phyloP scores from a whole-genome alignment of 1,284 basidiomycete genomes.

The Malassezia vespertilionis region DNA sequence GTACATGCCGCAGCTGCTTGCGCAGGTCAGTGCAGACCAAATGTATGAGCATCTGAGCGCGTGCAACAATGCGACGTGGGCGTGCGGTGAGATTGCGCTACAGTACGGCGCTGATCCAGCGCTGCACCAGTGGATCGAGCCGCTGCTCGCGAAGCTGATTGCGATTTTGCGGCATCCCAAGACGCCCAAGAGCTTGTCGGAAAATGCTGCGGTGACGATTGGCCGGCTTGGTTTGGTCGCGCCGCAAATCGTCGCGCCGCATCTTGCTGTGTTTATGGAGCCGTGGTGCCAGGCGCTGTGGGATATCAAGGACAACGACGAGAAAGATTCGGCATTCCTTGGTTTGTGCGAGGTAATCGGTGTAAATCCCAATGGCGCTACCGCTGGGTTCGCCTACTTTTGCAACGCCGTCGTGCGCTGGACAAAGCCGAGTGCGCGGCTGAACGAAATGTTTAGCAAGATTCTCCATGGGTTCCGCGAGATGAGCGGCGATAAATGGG shows the following conservation, averaged over 20 bases:
- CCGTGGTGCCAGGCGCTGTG: slow-evolving; percentile 94
- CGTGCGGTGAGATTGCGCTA: slow-evolving; percentile 82
- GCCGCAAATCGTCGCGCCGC: slow-evolving; percentile 74
- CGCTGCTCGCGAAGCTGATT: slow-evolving; percentile 74
- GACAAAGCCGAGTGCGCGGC: slow-evolving; percentile 34
- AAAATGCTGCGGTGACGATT: slow-evolving; percentile 99
- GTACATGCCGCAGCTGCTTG: slow-evolving; percentile 79
- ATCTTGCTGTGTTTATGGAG: slow-evolving; percentile 78
- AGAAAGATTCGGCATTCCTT: slow-evolving; percentile 98
- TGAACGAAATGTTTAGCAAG: slow-evolving; percentile 47
- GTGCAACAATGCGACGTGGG: slow-evolving; percentile 99
- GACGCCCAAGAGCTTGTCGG: slow-evolving; percentile 82
- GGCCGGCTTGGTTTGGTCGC: slow-evolving; percentile 89
- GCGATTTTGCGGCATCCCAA: slow-evolving; percentile 82
- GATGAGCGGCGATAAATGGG: slow-evolving; percentile 61
- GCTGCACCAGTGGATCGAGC: slow-evolving; percentile 46
- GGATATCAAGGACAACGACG: slow-evolving; percentile 98
- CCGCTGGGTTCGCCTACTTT: slow-evolving; percentile 44
- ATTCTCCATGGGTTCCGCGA: slow-evolving; percentile 73
- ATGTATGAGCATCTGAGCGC: slow-evolving; percentile 86
- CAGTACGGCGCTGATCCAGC: slow-evolving; percentile 49
- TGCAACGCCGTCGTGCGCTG: slow-evolving; percentile 47
- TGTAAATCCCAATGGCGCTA: slow-evolving; percentile 61
- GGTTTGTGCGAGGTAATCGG: slow-evolving; percentile 93
- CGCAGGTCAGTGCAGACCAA: slow-evolving; percentile 80